Base-by-base conservation (phyloP, 768 basidiomycete species). In the Cystofilobasidium bisporidii region DNA sequence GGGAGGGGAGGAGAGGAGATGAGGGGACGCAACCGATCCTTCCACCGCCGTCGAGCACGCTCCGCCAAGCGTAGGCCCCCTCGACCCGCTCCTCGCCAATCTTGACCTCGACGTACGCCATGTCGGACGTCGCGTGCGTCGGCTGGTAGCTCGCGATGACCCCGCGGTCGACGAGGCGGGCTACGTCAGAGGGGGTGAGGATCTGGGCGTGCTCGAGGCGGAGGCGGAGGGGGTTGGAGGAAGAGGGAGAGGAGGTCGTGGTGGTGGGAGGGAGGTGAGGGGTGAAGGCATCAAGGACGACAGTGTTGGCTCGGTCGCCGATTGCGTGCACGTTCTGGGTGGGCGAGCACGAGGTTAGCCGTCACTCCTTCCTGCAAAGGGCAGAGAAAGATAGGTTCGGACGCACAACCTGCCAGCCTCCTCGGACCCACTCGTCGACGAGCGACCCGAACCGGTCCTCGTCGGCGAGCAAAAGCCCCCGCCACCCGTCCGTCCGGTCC, bases 161-260 rank as follows among this genome's bases (percentile, higher is more conserved):
- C 72, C 89, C 90, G 15, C 96, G 81, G 60, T 77, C 80, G 38
- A 85, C 87, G 26, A 85, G 81, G 12, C 90, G 81, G 64, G 81
- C 75, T 20, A 98, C 72, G 75, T 97, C 94, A 0, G 81, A 79
- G 9, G 74, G 76, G 3, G 83, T 82, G 78, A 98, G 80, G 57
- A 96, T 91, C 75, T 98, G 94, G 0, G 91, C 87, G 76, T 98
- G 94, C 74, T 98, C 94, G 12, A 96, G 85, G 48, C 94, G 81
- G 1, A 90, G 87, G 15, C 92, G 81, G 56, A 47, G 57, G 59
- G n/a, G 63, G n/a, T 61, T 40, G 9, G 15, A 30, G 43, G 43
- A n/a, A 57, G 28, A n/a, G 43, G 47, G n/a, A n/a, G 48, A 24
- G 89, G 72, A 2, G 87, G 79, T 9, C n/a, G n/a, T n/a, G n/a